Percentiles rank a stretch among this genome's conserved stretches.
Evolutionary conservation across 805 yeast genomes (phyloP).

Genomic region (Ogataea polymorpha): DNA sequence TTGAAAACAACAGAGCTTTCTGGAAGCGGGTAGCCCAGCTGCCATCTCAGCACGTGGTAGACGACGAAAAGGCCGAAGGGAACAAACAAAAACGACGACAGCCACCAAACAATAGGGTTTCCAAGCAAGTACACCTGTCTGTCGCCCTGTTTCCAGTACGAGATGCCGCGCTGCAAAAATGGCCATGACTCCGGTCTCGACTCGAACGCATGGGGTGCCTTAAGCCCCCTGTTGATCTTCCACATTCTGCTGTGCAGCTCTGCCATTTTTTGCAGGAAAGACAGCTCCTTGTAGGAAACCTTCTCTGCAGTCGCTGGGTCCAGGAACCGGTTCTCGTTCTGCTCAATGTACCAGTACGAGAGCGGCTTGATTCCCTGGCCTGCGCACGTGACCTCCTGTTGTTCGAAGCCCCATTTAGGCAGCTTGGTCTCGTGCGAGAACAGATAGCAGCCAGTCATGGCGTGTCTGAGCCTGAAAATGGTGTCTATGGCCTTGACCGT

Average conservation of each 20-base stretch:
- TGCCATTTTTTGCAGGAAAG: constrained; percentile 56
- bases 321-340: constrained; percentile 52
- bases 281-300: constrained; percentile 49
- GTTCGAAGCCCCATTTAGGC: constrained; percentile 82
- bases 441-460: constrained; percentile 73
- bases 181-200: constrained; percentile 77
- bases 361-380: constrained; percentile 59
- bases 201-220: constrained; percentile 68
- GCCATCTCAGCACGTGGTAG: constrained; percentile 58
- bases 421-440: constrained; percentile 73
- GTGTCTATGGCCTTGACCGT: constrained; percentile 65
- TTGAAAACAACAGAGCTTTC: constrained; percentile 54
- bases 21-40: constrained; percentile 45
- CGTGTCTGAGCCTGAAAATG: constrained; percentile 71
- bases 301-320: constrained; percentile 41
- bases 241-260: constrained; percentile 77
- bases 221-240: constrained; percentile 68
- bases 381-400: constrained; percentile 83
- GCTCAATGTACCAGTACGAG: constrained; percentile 72
- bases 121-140: constrained; percentile 67
- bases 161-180: constrained; percentile 69
- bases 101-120: constrained; percentile 80
- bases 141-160: constrained; percentile 65
- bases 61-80: constrained; percentile 48
- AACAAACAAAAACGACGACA: constrained; percentile 51